Conservation (phyloP, 2,329 filamentous ascomycete species). For the Xylaria sp. region DNA sequence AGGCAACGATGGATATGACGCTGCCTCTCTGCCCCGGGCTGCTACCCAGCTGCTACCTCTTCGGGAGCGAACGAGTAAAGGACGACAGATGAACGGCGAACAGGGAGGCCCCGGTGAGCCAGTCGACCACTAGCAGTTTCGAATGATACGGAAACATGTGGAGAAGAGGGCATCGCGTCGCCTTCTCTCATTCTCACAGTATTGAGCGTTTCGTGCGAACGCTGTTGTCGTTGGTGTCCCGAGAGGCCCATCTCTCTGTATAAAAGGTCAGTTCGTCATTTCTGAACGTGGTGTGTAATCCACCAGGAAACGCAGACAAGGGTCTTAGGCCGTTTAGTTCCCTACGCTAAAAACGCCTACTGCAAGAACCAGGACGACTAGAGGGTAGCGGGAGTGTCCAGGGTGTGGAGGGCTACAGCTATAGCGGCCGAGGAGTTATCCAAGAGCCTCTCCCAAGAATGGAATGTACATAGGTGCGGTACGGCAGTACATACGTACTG, state of each 20-base stretch:
- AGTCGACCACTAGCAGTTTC: constrained; percentile 30
- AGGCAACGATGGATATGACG: constrained; percentile 23
- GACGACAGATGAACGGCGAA: constrained; percentile 29
- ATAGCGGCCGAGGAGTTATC: constrained; percentile 19
- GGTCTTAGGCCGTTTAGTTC: constrained; percentile 31
- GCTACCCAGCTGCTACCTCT: constrained; percentile 23
- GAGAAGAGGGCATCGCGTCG: constrained; percentile 32
- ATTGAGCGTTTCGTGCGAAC: constrained; percentile 21
- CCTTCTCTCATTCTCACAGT: constrained; percentile 19
- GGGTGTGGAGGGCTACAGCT: constrained; percentile 18
- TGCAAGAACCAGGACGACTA: constrained; percentile 38
- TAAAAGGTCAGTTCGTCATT: constrained; percentile 31
- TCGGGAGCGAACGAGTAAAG: constrained; percentile 22
- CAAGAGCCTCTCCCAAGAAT: constrained; percentile 36
- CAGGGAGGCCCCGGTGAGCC: constrained; percentile 34
- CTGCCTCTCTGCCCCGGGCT: constrained; percentile 26
- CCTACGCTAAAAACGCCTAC: constrained; percentile 36
- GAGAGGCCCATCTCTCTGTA: constrained; percentile 20
- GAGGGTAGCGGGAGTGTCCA: constrained; percentile 20
- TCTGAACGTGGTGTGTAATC: constrained; percentile 40
- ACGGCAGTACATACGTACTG: constrained; percentile 17
- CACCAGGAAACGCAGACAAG: constrained; percentile 36
- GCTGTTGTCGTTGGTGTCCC: constrained; percentile 15
- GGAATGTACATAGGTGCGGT: constrained; percentile 27
- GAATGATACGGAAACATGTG: constrained; percentile 32